Conservation (phyloP, 1,139 yeast genomes). For the Kodamaea arcana region DNA sequence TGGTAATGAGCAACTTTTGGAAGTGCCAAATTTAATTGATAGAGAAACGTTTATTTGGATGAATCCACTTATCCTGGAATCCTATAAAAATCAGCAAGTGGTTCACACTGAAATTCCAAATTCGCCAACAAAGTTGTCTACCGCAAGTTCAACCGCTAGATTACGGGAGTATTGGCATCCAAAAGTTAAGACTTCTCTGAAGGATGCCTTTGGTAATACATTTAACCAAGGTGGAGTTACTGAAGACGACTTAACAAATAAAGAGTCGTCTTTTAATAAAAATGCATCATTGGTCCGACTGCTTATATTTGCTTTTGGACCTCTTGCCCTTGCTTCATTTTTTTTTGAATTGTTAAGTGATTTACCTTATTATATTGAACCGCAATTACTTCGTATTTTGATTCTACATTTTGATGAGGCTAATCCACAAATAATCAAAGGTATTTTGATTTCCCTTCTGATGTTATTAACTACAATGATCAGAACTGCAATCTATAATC, state of each 20-base stretch:
- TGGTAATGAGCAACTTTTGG: constrained; percentile 15
- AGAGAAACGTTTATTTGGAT: constrained; percentile 58
- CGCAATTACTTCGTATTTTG: constrained; percentile 51
- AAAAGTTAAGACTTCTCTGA: too few species aligned
- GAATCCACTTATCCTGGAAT: constrained; percentile 49
- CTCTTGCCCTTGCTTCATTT: constrained; percentile 38
- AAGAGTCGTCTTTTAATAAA: too few species aligned
- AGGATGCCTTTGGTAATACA: too few species aligned
- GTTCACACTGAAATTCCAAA: constrained; percentile 52
- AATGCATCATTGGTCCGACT: constrained; percentile 38
- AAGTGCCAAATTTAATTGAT: constrained; percentile 48
- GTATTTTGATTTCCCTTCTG: constrained; percentile 46
- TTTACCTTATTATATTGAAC: constrained; percentile 47
- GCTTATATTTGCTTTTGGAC: constrained; percentile 47
- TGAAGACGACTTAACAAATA: too few species aligned
- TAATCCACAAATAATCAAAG: constrained; percentile 44
- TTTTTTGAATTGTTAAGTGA: constrained; percentile 44
- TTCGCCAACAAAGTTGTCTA: constrained; percentile 47
- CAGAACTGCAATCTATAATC: constrained; percentile 47
- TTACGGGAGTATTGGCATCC: constrained; percentile 19
- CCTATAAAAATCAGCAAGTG: constrained; percentile 44
- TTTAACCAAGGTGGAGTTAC: too few species aligned
- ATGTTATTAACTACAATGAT: constrained; percentile 47
- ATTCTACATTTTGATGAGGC: constrained; percentile 43
- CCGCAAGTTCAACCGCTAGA: constrained; percentile 21